Base-by-base conservation (phyloP, 345 rosid species). In the Brassica incana region DNA sequence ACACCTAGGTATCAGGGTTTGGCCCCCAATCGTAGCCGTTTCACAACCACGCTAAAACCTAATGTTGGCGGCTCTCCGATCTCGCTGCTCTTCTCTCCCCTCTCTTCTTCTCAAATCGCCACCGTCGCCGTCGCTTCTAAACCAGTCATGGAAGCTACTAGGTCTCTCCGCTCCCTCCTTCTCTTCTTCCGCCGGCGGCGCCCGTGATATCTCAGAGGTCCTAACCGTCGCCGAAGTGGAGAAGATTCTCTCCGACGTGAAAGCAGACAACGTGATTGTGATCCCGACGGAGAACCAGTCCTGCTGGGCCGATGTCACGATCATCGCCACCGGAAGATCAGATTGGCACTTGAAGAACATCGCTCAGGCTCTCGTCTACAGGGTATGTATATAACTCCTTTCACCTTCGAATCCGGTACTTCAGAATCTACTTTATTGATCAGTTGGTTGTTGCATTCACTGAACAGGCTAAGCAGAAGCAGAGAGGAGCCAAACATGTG, bases 271-370 rank as follows among this genome's bases (percentile, higher is more conserved):
- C 84, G 92, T 93, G 15, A 85, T 78, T 68, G 97, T 93, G 71
- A 85, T 95, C 54, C 90, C 92, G 7, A 85, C 84, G 2, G 72
- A 78, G 0, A 80, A 88, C 7, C 90, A 78, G 9, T 81, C 83
- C 65, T 83, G 85, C 56, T 95, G 94, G 92, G 89, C 94, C 15
- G 96, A 93, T 83, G 85, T 80, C 81, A 88, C 90, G 78, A 95
- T 95, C 67, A 64, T 95, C 54, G 93, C 97, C 81, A 91, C 98
- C 69, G 97, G 98, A 15, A 80, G 98, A 87, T 95, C 98, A 20
- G 78, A 90, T 2, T 91, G 96, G 98, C 98, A 92, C 77, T 89
- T 95, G 65, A 90, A 77, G 85, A 95, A 93, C 84, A 93, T 95
- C 74, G 98, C 96, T 2, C 90, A 86, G 73, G 94, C 98, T 69